phyloP scores from a whole-genome alignment of 371 early-diverging fungal genomes.

The Dichotomocladium elegans region DNA sequence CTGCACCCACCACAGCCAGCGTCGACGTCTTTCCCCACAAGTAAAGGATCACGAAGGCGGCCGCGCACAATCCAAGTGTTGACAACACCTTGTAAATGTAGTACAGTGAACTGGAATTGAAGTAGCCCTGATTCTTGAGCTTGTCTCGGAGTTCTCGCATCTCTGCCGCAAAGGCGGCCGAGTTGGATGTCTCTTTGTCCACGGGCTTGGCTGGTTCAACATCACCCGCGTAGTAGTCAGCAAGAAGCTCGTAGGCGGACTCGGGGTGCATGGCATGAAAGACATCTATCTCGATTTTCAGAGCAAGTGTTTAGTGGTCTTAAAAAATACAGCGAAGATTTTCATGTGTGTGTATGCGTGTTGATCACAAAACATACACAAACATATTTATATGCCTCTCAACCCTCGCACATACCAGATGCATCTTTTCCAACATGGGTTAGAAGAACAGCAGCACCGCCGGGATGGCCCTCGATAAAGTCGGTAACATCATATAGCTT shows the following conservation, averaged over 20 bases:
- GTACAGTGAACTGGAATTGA: conserved; percentile 65
- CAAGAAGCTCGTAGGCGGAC: conserved; percentile 65
- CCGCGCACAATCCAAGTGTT: conserved; percentile 50
- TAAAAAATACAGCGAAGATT: too few relatives aligned
- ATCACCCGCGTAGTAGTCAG: conserved; percentile 81
- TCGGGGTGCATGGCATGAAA: conserved; percentile 85
- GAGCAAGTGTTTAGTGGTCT: too few relatives aligned
- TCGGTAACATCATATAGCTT: conserved; percentile 87
- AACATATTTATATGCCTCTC: too few relatives aligned
- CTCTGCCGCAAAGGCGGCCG: conserved; percentile 49
- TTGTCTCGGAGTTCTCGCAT: conserved; percentile 62
- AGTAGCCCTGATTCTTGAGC: conserved; percentile 61
- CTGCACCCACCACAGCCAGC: conserved; percentile 55
- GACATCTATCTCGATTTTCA: conserved; percentile 49
- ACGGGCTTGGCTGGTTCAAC: conserved; percentile 30
- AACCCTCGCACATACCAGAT: conserved; percentile 60
- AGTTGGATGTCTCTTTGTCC: conserved; percentile 8
- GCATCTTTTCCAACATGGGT: conserved; percentile 84
- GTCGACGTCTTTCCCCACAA: conserved; percentile 51
- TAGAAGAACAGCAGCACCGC: conserved; percentile 66
- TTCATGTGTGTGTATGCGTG: too few relatives aligned
- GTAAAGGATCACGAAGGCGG: conserved; percentile 52
- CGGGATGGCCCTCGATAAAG: conserved; percentile 83
- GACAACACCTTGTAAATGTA: conserved; percentile 63
- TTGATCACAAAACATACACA: too few relatives aligned